These are phyloP conservation scores for Trichophyton schoenleinii DNA, from an alignment of 2,329 filamentous ascomycete genomes.

Conservation along the genomic window DNA sequence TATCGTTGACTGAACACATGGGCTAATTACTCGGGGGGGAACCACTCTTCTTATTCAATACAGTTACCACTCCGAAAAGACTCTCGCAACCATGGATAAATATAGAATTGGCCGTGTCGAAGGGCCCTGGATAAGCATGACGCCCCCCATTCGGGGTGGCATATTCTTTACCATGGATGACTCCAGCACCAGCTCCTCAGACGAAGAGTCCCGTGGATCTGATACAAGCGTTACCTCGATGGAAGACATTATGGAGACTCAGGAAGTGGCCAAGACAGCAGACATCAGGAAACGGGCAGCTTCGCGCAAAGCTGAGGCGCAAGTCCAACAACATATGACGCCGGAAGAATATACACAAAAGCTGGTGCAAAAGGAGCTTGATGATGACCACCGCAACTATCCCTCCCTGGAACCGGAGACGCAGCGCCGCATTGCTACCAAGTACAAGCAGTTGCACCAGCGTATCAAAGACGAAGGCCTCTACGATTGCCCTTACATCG, in stretches of 20 bases:
- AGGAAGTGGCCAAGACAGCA: background rate
- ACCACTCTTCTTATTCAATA: background rate
- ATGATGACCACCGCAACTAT: constrained; percentile 58
- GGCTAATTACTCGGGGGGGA: background rate
- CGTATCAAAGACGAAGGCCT: constrained; percentile 61
- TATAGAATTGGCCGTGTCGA: constrained; percentile 76
- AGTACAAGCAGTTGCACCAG: constrained; percentile 65
- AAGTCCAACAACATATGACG: constrained; percentile 44
- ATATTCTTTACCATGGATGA: constrained; percentile 49
- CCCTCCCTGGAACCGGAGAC: constrained; percentile 60
- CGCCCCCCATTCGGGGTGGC: constrained; percentile 83
- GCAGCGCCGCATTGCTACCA: constrained; percentile 61
- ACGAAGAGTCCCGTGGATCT: background rate
- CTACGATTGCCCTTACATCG: constrained; percentile 69
- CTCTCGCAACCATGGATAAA: constrained; percentile 59
- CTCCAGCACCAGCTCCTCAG: constrained; percentile 22
- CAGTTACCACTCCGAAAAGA: constrained; percentile 56
- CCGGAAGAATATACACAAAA: constrained; percentile 42
- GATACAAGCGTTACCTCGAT: constrained; percentile 32
- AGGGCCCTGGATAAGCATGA: constrained; percentile 72
- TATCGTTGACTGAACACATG: background rate
- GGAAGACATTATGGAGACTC: constrained; percentile 26
- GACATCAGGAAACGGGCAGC: constrained; percentile 22
- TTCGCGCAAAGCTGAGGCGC: constrained; percentile 24
- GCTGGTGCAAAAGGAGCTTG: background rate